Percentiles rank a stretch among this genome's conserved stretches.
These are phyloP conservation scores for Beauveria sp. DNA, from an alignment of 2,329 filamentous ascomycete species.

Conservation along the genomic window DNA sequence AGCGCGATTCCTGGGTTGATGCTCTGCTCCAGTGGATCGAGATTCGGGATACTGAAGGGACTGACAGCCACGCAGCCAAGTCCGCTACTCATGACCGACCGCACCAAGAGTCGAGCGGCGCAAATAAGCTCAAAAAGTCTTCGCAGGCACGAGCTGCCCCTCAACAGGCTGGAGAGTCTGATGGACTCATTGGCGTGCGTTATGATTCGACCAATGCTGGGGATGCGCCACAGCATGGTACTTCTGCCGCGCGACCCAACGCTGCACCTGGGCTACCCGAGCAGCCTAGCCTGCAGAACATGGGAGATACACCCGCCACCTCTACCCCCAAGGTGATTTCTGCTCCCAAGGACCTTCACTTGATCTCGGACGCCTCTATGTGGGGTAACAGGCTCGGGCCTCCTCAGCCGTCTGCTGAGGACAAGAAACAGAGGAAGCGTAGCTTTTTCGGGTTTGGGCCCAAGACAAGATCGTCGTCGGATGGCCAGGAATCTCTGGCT, in stretches of 20 bases:
- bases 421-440: conserved; percentile 75
- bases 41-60: conserved; percentile 52
- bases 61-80: conserved; percentile 23
- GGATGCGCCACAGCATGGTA: conserved; percentile 38
- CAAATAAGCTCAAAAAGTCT: conserved; percentile 24
- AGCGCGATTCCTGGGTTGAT: conserved; percentile 91
- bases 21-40: conserved; percentile 85
- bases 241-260: conserved; percentile 31
- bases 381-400: conserved; percentile 75
- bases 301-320: conserved; percentile 25
- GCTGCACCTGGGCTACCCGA: conserved; percentile 28
- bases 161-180: conserved; percentile 29
- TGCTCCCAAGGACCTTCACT: conserved; percentile 71
- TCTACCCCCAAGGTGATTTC: conserved; percentile 57
- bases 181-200: conserved; percentile 48
- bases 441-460: conserved; percentile 65
- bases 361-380: conserved; percentile 72
- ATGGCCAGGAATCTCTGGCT: conserved; percentile 49
- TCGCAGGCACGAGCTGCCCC: conserved; percentile 26
- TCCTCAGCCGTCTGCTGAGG: conserved; percentile 48
- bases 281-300: conserved; percentile 25
- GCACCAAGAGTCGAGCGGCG: conserved; percentile 23
- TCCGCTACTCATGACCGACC: conserved; percentile 25
- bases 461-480: conserved; percentile 50
- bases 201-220: conserved; percentile 50